These are phyloP conservation scores for Raffaelea ambrosiae DNA, from an alignment of 2,329 filamentous ascomycete species.

Conservation along the genomic window DNA sequence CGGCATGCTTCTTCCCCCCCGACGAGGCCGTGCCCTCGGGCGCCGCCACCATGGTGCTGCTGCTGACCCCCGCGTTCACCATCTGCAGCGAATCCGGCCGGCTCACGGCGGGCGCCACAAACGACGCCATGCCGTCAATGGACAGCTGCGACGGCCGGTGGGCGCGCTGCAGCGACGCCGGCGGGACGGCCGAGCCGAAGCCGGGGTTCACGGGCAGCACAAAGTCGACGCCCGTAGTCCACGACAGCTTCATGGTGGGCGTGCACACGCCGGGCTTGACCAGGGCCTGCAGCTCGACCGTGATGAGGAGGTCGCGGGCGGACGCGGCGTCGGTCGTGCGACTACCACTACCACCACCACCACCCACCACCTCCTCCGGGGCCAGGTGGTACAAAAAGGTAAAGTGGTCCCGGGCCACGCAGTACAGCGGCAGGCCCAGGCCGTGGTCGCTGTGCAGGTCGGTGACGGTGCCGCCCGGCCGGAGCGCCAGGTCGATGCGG, in stretches of 20 bases:
- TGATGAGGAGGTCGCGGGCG: constrained; percentile 45
- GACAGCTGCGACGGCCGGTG: constrained; percentile 58
- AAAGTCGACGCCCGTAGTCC: constrained; percentile 64
- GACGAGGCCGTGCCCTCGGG: not conserved
- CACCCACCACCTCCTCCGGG: constrained; percentile 29
- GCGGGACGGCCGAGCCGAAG: constrained; percentile 43
- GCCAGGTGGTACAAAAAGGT: constrained; percentile 64
- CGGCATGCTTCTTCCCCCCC: not conserved
- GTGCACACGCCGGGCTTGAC: constrained; percentile 48
- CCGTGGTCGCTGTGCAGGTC: constrained; percentile 41
- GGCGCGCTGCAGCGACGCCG: constrained; percentile 46
- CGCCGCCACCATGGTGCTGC: too few relatives aligned
- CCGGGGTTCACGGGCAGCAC: constrained; percentile 55
- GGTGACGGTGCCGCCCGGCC: constrained; percentile 45
- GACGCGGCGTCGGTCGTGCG: not conserved
- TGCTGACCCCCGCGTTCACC: constrained; percentile 42
- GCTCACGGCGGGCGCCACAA: constrained; percentile 47
- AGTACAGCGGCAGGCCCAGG: constrained; percentile 47
- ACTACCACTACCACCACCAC: not conserved
- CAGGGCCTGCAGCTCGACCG: constrained; percentile 51
- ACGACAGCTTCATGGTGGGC: constrained; percentile 55
- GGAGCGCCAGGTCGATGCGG: constrained; percentile 47
- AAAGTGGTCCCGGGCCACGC: constrained; percentile 65
- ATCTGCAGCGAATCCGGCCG: constrained; percentile 53
- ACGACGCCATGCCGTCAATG: constrained; percentile 48